Conservation (phyloP, 768 basidiomycete genomes). For the Suillus decipiens region DNA sequence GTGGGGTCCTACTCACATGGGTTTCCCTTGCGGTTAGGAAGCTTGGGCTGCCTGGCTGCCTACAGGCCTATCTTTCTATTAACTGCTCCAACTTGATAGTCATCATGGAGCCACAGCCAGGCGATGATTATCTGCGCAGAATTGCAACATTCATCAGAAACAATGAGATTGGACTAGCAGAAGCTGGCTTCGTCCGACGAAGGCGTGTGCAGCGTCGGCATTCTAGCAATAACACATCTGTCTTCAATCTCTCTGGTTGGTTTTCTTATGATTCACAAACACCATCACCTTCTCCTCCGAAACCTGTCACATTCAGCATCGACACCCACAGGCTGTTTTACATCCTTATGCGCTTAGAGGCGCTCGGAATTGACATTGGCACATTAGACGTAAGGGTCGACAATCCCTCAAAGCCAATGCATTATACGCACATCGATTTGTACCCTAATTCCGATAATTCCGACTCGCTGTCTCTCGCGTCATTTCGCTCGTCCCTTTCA, state of each 20-base stretch:
- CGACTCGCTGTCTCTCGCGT: constrained; percentile 73
- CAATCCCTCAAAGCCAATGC: constrained; percentile 75
- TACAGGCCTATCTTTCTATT: constrained; percentile 17
- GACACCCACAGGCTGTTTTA: constrained; percentile 89
- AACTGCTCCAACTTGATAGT: constrained; percentile 12
- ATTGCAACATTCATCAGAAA: constrained; percentile 70
- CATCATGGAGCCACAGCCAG: constrained; percentile 56
- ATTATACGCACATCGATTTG: constrained; percentile 56
- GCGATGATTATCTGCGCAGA: constrained; percentile 75
- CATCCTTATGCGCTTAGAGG: constrained; percentile 84
- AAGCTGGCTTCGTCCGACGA: constrained; percentile 54
- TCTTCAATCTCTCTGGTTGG: constrained; percentile 68
- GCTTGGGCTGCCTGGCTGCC: constrained; percentile 8
- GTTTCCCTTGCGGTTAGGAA: constrained; percentile 4
- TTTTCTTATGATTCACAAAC: constrained; percentile 35
- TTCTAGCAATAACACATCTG: constrained; percentile 36
- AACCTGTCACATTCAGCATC: constrained; percentile 66
- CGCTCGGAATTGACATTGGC: constrained; percentile 73
- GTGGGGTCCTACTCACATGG: neutral
- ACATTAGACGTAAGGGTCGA: constrained; percentile 77
- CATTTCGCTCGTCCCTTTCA: constrained; percentile 76
- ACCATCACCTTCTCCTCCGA: constrained; percentile 39
- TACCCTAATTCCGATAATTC: constrained; percentile 59
- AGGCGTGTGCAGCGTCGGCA: constrained; percentile 42
- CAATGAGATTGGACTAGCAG: constrained; percentile 74